Percentiles rank a stretch among this genome's conserved stretches.
Evolutionary conservation across 2,329 filamentous ascomycete genomes (phyloP).

Genomic region (Apiospora saccharicola): DNA sequence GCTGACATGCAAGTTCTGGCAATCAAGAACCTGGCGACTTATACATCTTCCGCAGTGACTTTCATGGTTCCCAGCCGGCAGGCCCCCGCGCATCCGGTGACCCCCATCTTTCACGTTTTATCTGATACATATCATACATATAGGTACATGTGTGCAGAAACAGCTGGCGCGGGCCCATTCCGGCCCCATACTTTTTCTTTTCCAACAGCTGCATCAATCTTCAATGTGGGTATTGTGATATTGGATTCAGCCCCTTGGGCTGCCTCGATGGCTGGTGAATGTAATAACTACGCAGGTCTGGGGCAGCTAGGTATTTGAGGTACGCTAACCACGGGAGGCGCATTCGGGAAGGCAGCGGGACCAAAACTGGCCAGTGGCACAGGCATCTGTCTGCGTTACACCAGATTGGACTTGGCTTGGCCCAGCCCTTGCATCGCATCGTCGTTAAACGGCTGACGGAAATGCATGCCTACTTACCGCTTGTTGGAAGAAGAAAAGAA

Average conservation of each 20-base stretch:
- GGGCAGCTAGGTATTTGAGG: background rate
- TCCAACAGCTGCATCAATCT: background rate
- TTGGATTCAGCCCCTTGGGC: background rate
- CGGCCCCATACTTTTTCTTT: background rate
- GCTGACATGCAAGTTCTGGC: background rate
- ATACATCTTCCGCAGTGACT: background rate
- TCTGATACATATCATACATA: background rate
- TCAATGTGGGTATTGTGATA: background rate
- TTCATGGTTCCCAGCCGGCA: background rate
- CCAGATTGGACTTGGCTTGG: constrained; percentile 15
- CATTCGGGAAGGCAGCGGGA: constrained; percentile 10
- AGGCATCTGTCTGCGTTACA: constrained; percentile 1
- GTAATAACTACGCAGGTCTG: background rate
- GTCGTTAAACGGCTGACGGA: background rate
- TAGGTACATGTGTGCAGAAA: background rate
- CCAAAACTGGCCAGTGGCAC: background rate
- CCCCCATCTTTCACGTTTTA: constrained; percentile 1
- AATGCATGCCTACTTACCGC: background rate
- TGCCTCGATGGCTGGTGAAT: background rate
- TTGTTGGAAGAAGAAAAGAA: background rate
- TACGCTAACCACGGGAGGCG: constrained; percentile 16
- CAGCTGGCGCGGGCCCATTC: background rate
- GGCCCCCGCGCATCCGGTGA: background rate
- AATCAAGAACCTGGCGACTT: background rate
- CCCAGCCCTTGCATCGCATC: constrained; percentile 16